phyloP scores from a whole-genome alignment of 441 rosid genomes.

The Brassica hybrid region DNA sequence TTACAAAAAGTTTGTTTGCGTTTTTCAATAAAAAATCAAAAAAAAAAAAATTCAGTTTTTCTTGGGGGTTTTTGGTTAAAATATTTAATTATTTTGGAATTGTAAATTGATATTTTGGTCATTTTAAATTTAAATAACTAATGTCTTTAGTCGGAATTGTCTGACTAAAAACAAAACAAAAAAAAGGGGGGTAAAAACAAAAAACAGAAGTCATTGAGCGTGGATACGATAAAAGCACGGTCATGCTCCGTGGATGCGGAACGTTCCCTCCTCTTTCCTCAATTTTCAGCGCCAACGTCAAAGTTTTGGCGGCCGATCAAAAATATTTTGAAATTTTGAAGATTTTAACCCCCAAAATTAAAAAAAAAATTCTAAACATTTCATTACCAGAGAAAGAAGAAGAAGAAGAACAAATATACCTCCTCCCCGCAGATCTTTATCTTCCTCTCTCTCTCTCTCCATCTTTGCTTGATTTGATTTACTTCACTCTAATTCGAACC shows the following conservation, averaged over 20 bases:
- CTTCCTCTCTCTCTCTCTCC: neutral
- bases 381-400: constrained; percentile 8
- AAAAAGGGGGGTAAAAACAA: no score
- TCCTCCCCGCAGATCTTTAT: constrained; percentile 21
- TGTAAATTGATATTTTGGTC: no score
- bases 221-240: neutral
- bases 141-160: no score
- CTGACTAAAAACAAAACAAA: no score
- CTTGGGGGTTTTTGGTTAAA: no score
- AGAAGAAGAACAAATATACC: neutral
- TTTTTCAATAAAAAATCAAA: no score
- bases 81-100: no score
- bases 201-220: neutral
- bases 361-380: neutral
- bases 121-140: no score
- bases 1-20: no score
- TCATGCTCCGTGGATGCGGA: neutral
- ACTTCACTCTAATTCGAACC: constrained; percentile 11
- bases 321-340: constrained; percentile 32
- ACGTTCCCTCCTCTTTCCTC: neutral
- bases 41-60: no score
- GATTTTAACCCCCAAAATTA: constrained; percentile 6
- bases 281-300: neutral
- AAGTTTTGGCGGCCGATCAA: constrained; percentile 1
- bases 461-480: constrained; percentile 13